These are phyloP conservation scores for Podospora pseudocomata DNA, from an alignment of 495 filamentous ascomycete genomes.

Conservation along the genomic window DNA sequence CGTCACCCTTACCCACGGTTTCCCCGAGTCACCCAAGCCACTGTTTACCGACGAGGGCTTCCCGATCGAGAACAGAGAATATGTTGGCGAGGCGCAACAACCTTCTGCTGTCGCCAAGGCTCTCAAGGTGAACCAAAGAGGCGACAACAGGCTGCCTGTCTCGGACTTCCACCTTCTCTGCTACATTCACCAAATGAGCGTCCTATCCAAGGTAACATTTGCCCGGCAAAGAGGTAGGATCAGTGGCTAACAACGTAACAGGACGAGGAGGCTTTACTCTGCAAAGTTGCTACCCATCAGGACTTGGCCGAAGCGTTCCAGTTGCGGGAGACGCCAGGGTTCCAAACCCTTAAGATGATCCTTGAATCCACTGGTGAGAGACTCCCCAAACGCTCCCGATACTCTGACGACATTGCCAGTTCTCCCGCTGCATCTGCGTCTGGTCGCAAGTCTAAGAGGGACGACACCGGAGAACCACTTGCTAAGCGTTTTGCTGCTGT, in stretches of 20 bases:
- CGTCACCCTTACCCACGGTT: slow-evolving; percentile 93
- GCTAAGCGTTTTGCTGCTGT: slow-evolving; percentile 98
- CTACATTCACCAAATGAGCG: slow-evolving; percentile 75
- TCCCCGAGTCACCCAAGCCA: slow-evolving; percentile 74
- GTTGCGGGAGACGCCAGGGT: slow-evolving; percentile 78
- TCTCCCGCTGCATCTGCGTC: slow-evolving; percentile 20
- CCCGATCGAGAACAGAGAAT: slow-evolving; percentile 85
- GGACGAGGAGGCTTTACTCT: slow-evolving; percentile 88
- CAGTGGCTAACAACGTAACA: slow-evolving; percentile 31
- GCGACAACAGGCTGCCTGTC: slow-evolving; percentile 57
- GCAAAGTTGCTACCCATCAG: slow-evolving; percentile 72
- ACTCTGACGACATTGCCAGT: slow-evolving; percentile 36
- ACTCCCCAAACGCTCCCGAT: slow-evolving; percentile 74
- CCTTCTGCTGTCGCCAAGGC: slow-evolving; percentile 41
- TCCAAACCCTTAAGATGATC: slow-evolving; percentile 90
- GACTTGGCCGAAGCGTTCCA: slow-evolving; percentile 75
- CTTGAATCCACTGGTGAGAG: slow-evolving; percentile 95
- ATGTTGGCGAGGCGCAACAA: slow-evolving; percentile 77
- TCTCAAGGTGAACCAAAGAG: slow-evolving; percentile 45
- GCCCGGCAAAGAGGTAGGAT: not conserved
- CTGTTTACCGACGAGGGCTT: slow-evolving; percentile 68
- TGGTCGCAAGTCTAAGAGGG: slow-evolving; percentile 24
- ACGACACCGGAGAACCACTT: slow-evolving; percentile 63
- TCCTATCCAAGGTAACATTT: slow-evolving; percentile 68
- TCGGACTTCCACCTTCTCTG: slow-evolving; percentile 93